phyloP scores from a whole-genome alignment of 2,329 filamentous ascomycete genomes.

The Microdochium nivale region DNA sequence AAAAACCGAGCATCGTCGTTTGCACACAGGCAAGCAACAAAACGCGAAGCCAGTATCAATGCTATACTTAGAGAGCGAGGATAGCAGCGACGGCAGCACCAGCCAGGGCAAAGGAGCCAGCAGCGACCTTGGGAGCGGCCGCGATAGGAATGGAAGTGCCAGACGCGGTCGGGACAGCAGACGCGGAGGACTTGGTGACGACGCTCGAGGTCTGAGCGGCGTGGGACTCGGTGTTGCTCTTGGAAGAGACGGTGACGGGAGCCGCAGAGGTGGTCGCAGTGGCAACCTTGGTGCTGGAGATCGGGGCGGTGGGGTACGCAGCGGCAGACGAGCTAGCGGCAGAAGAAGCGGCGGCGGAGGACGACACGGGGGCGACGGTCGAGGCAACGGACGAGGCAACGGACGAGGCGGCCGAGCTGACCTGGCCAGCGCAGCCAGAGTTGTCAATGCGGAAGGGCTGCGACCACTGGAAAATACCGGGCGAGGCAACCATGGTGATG shows the following conservation, averaged over 20 bases:
- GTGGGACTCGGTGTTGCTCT: constrained; percentile 14
- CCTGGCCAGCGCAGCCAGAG: constrained; percentile 9
- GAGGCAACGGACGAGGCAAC: constrained; percentile 2
- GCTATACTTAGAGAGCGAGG: constrained; percentile 30
- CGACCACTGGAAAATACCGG: constrained; percentile 50
- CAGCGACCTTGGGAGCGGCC: constrained; percentile 23
- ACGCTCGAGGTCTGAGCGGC: constrained; percentile 10
- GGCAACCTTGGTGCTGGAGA: constrained; percentile 8
- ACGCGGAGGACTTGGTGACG: constrained; percentile 9
- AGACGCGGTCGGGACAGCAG: constrained; percentile 6
- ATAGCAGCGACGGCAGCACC: constrained; percentile 31
- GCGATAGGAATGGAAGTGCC: constrained; percentile 11
- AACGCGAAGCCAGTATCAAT: neutral
- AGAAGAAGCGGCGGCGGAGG: neutral
- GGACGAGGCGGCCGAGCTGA: neutral
- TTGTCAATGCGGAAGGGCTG: constrained; percentile 48
- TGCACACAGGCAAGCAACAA: neutral
- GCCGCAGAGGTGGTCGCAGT: constrained; percentile 7
- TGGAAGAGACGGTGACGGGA: constrained; percentile 9
- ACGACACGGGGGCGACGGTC: constrained; percentile 6
- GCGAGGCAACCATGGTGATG: constrained; percentile 39
- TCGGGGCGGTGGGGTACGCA: constrained; percentile 10
- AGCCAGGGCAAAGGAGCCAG: constrained; percentile 27
- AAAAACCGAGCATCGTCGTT: neutral
- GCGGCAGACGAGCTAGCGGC: neutral